Evolutionary conservation across 345 rosid genomes (phyloP).

Genomic region (Barbarea vulgaris): DNA sequence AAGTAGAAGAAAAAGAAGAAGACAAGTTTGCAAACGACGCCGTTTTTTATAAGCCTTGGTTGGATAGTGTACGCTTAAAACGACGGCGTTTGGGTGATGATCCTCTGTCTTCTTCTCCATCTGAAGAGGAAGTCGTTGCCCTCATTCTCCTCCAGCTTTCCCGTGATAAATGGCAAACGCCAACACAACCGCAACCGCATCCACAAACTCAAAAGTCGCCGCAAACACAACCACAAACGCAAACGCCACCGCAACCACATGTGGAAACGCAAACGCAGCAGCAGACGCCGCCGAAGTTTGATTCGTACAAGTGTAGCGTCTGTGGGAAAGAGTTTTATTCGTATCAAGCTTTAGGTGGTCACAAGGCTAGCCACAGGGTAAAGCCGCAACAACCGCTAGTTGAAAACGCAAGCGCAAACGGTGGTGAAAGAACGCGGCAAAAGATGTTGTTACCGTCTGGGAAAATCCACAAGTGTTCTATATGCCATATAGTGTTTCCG

Average conservation of each 20-base stretch:
- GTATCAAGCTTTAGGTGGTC: slow-evolving; percentile 95
- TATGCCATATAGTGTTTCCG: slow-evolving; percentile 66
- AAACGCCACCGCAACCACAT: background rate
- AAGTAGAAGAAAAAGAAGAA: background rate
- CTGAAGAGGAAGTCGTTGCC: slow-evolving; percentile 57
- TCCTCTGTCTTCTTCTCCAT: slow-evolving; percentile 28
- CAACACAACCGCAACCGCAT: slow-evolving; percentile 42
- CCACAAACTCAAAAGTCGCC: background rate
- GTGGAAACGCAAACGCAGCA: background rate
- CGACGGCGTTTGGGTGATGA: background rate
- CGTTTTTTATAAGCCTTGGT: slow-evolving; percentile 22
- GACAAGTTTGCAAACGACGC: background rate
- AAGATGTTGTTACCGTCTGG: slow-evolving; percentile 31
- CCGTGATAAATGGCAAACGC: slow-evolving; percentile 31
- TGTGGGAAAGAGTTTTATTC: slow-evolving; percentile 74
- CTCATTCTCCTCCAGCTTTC: slow-evolving; percentile 68
- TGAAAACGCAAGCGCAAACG: slow-evolving; percentile 1
- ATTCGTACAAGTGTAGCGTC: slow-evolving; percentile 60
- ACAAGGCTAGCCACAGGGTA: slow-evolving; percentile 86
- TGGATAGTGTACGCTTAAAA: slow-evolving; percentile 23
- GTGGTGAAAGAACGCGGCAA: slow-evolving; percentile 23
- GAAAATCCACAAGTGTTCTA: slow-evolving; percentile 73
- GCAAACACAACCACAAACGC: background rate
- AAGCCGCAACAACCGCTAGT: slow-evolving; percentile 41
- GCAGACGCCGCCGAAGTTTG: background rate